Conservation (phyloP, 1,139 yeast genomes). For the Eremothecium gossypii region DNA sequence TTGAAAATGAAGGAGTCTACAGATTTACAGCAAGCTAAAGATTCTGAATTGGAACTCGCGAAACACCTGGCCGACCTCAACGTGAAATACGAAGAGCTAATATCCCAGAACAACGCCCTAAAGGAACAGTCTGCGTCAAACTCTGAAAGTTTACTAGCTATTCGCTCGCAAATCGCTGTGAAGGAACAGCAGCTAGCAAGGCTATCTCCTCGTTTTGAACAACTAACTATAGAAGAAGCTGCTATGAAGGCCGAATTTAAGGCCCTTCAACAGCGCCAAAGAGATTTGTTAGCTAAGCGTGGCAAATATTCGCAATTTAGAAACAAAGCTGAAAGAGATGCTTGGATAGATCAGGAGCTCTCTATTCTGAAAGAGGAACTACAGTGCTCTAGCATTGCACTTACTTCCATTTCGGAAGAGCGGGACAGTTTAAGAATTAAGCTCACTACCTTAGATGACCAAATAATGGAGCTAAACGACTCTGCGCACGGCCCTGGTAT, state of each 20-base stretch:
- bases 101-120: conserved; percentile 25
- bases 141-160: conserved; percentile 20
- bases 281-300: conserved; percentile 63
- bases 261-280: conserved; percentile 44
- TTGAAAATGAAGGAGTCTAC: conserved; percentile 43
- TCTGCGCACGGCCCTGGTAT: conserved; percentile 34
- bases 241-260: conserved; percentile 35
- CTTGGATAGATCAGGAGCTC: conserved; percentile 54
- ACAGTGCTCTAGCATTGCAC: conserved; percentile 8
- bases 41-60: conserved; percentile 37
- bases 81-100: conserved; percentile 27
- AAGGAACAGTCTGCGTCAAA: conserved; percentile 22
- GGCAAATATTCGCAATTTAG: conserved; percentile 58
- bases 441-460: conserved; percentile 13
- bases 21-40: conserved; percentile 40
- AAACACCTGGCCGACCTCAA: conserved; percentile 31
- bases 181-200: conserved; percentile 37
- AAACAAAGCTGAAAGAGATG: conserved; percentile 51
- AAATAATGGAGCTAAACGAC: conserved; percentile 32
- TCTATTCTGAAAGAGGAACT: conserved; percentile 26
- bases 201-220: conserved; percentile 38
- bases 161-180: conserved; percentile 33
- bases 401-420: neutral
- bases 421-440: conserved; percentile 9
- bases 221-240: conserved; percentile 37